Evolutionary conservation across 495 filamentous ascomycete genomes (phyloP), one percentile per base, ranked within the genome.

Genomic region (Darksidea phi): DNA sequence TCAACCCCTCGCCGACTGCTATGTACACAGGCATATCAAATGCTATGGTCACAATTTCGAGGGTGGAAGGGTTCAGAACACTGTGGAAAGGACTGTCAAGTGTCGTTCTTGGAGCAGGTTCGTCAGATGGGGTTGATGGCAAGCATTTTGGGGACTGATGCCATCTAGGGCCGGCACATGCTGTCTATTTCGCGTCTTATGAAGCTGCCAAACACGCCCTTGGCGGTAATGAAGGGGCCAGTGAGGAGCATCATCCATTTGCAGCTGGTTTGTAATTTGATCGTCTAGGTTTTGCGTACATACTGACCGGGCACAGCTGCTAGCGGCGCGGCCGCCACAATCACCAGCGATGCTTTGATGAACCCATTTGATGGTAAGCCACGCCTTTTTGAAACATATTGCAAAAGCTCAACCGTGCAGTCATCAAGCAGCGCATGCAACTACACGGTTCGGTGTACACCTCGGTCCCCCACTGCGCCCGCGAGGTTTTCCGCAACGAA

Each of bases 391-490:
- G 12, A 6, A 25, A 23, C 3, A 28, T 10, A 4, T 21, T 11
- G 18, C 45, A 50, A 42, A 23, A 50, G 49, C 47, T 53, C 49
- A 65, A 11, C n/a, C 17, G 21, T 20, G 21, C 68, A 96, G 94
- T 99, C 32, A 94, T 99, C 79, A 99, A 99, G 76, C 94, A 99
- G 73, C 88, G 94, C 49, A 99, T 99, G 94, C 94, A 99, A 72
- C 87, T 99, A 54, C 90, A 96, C 64, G 87, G 92, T 61, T 97
- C 95, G n/a, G 81, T 86, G 42, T 95, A 97, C 76, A 86, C 84
- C 68, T 89, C 85, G 8, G 84, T 97, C 71, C 67, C 77, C 38
- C 87, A 96, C 71, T 99, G 94, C 79, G 91, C 91, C 32, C 82
- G 79, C 70, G 83, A 88, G 49, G 86, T 97, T 50, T 97, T 96